Percentiles rank a stretch among this genome's conserved stretches.
phyloP scores from a whole-genome alignment of 805 yeast species.

The Suhomyces emberorum region DNA sequence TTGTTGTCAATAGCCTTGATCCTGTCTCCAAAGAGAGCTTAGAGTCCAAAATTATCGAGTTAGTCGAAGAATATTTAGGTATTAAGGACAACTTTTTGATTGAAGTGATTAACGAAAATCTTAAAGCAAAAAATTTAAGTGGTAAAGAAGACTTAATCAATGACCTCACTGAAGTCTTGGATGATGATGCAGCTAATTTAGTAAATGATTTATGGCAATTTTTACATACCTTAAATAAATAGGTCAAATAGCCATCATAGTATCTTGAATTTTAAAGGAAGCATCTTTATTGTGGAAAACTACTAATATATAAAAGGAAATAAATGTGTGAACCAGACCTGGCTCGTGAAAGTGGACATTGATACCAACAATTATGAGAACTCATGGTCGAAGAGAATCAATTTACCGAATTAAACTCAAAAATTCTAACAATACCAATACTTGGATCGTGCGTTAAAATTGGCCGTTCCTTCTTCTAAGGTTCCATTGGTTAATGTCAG shows the following conservation, averaged over 20 bases:
- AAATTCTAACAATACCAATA: background rate
- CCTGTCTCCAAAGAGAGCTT: constrained; percentile 18
- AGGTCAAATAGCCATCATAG: too few relatives aligned
- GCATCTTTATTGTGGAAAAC: too few relatives aligned
- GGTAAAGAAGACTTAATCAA: constrained; percentile 32
- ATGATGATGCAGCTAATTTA: constrained; percentile 44
- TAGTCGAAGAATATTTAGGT: constrained; percentile 53
- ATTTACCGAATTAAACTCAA: too few relatives aligned
- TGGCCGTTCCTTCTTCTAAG: background rate
- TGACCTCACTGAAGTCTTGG: constrained; percentile 50
- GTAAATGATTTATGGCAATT: constrained; percentile 40
- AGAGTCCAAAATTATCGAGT: constrained; percentile 34
- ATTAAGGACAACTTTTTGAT: constrained; percentile 49
- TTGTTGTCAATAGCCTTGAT: constrained; percentile 11
- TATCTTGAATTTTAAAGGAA: too few relatives aligned
- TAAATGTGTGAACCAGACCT: background rate
- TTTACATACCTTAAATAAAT: constrained; percentile 4
- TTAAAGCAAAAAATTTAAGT: constrained; percentile 29
- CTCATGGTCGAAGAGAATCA: too few relatives aligned
- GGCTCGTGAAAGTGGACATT: background rate
- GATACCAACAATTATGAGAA: background rate
- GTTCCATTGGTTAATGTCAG: background rate
- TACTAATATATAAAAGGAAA: background rate
- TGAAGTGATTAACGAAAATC: constrained; percentile 39
- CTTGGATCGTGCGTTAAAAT: background rate